A percentile compares a stretch with the other conserved stretches of the same genome.
Conservation (phyloP, 192 early-diverging fungal genomes). For the Backusella morwellensis region DNA sequence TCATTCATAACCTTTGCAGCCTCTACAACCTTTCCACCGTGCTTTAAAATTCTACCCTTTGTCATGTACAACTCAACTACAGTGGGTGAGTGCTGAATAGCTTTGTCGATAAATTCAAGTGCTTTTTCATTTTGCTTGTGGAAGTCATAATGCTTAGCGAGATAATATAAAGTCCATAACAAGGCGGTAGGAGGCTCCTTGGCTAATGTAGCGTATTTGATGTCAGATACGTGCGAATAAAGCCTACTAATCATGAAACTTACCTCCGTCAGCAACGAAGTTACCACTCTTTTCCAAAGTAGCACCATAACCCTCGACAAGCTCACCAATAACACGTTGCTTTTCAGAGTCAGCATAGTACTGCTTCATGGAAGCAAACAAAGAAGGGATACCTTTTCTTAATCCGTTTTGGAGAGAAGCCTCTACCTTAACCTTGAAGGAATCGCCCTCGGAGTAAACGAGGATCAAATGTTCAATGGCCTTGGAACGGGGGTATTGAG, state of each 20-base stretch:
- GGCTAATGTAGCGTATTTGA: background rate
- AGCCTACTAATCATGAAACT: background rate
- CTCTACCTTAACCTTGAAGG: conserved; percentile 62
- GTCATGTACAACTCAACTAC: conserved; percentile 90
- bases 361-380: conserved; percentile 81
- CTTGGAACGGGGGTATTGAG: conserved; percentile 77
- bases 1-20: conserved; percentile 84
- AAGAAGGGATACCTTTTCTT: conserved; percentile 91
- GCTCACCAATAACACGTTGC: conserved; percentile 59
- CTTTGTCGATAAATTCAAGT: conserved; percentile 74
- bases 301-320: conserved; percentile 63
- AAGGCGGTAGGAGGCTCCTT: conserved; percentile 69
- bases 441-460: conserved; percentile 66
- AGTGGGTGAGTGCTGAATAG: conserved; percentile 85
- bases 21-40: conserved; percentile 68
- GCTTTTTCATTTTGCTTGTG: conserved; percentile 68
- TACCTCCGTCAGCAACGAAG: conserved; percentile 41
- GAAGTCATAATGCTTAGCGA: conserved; percentile 88
- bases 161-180: conserved; percentile 90
- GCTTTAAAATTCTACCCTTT: conserved; percentile 94
- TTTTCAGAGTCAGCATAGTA: conserved; percentile 69
- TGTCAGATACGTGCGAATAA: background rate
- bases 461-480: conserved; percentile 76
- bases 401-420: conserved; percentile 69
- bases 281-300: conserved; percentile 45